Percentiles rank a stretch among this genome's conserved stretches.
Evolutionary conservation across 495 filamentous ascomycete species (phyloP).

Genomic region (Filosporella fistucella): DNA sequence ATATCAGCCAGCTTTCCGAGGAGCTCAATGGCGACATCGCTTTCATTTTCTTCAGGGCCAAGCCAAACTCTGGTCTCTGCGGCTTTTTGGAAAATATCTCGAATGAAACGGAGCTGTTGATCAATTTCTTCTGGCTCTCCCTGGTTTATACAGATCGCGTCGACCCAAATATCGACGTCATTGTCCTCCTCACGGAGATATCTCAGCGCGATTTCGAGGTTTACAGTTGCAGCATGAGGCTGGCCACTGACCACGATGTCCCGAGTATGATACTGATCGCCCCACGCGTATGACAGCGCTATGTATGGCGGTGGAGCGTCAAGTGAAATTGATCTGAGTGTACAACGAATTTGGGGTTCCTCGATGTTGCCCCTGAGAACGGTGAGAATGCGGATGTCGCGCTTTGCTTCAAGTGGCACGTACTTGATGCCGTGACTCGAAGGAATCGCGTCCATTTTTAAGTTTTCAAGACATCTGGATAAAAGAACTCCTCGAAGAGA

Average conservation of each 20-base stretch:
- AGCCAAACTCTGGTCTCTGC: not conserved
- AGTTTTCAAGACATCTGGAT: no score
- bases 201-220: not conserved
- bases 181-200: not conserved
- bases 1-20: no score
- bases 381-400: no score
- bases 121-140: not conserved
- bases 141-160: slow-evolving; percentile 5
- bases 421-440: no score
- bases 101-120: not conserved
- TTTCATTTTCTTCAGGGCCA: no score
- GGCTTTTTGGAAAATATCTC: not conserved
- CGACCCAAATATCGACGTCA: not conserved
- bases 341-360: no score
- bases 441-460: no score
- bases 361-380: no score
- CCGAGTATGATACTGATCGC: not conserved
- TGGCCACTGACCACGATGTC: not conserved
- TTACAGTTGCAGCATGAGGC: not conserved
- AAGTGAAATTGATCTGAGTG: no score
- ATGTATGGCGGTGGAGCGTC: not conserved
- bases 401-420: no score
- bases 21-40: no score
- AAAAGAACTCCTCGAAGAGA: no score
- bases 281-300: not conserved